phyloP scores from a whole-genome alignment of 2,329 filamentous ascomycete species.

The Cercospora berteroae region DNA sequence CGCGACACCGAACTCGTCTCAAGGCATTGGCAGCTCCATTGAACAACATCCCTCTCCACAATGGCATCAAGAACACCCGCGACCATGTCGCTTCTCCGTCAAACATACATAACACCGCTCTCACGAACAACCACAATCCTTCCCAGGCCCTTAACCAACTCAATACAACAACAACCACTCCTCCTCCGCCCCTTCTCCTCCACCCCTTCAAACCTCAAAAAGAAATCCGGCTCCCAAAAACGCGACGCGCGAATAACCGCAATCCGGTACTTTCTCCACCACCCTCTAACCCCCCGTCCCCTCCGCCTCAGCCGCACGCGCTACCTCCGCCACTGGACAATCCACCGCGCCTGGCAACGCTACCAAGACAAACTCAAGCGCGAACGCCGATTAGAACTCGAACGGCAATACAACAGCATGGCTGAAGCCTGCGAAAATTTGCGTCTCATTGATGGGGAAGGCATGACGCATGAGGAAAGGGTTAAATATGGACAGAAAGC shows the following conservation, averaged over 20 bases:
- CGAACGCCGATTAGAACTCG: constrained; percentile 66
- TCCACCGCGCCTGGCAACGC: constrained; percentile 91
- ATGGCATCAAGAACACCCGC: constrained; percentile 19
- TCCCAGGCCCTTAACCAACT: constrained; percentile 37
- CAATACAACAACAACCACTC: constrained; percentile 39
- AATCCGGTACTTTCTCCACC: constrained; percentile 69
- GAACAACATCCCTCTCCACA: background rate
- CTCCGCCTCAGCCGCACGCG: constrained; percentile 86
- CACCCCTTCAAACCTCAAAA: constrained; percentile 41
- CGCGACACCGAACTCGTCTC: background rate
- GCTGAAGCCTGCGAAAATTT: constrained; percentile 81
- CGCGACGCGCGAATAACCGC: constrained; percentile 36
- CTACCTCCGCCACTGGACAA: constrained; percentile 94
- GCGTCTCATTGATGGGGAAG: constrained; percentile 50
- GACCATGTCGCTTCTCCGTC: constrained; percentile 31
- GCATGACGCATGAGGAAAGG: constrained; percentile 38
- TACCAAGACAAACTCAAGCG: constrained; percentile 68
- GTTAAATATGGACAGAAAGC: constrained; percentile 21
- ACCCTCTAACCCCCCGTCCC: constrained; percentile 68
- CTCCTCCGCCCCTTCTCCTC: constrained; percentile 32
- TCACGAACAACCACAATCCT: constrained; percentile 31
- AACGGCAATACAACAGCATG: constrained; percentile 81
- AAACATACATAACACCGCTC: constrained; percentile 6
- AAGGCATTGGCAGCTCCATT: background rate
- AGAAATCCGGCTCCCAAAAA: constrained; percentile 33